Percentiles rank a stretch among this genome's conserved stretches.
These are phyloP conservation scores for Mrakiaceae sp. DNA, from an alignment of 1,284 basidiomycete genomes.

Conservation along the genomic window DNA sequence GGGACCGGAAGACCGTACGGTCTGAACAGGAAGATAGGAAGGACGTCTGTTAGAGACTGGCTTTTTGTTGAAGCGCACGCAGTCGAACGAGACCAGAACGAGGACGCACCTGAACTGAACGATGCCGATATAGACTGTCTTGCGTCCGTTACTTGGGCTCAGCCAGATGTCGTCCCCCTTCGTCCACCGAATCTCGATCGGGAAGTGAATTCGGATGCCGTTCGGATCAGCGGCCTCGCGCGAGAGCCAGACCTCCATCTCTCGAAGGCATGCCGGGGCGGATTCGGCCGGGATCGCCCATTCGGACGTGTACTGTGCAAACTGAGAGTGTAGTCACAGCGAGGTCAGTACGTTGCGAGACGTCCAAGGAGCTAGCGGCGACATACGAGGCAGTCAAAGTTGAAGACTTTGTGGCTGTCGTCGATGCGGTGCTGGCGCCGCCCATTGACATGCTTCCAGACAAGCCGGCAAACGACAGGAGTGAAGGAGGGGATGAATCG, in stretches of 20 bases:
- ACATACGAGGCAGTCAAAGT: constrained; percentile 49
- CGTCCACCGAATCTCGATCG: constrained; percentile 85
- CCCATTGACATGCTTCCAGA: constrained; percentile 19
- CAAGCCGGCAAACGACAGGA: constrained; percentile 29
- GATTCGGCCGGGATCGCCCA: constrained; percentile 71
- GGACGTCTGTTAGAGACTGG: background rate
- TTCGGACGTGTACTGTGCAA: constrained; percentile 79
- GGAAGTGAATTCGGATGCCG: constrained; percentile 80
- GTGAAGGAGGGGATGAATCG: constrained; percentile 31
- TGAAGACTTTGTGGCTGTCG: constrained; percentile 66
- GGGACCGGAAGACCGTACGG: constrained; percentile 83
- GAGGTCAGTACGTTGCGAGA: constrained; percentile 2
- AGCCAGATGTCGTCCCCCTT: constrained; percentile 87
- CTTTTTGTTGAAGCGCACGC: background rate
- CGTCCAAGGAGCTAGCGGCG: background rate
- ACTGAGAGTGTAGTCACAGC: constrained; percentile 39
- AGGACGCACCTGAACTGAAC: constrained; percentile 79
- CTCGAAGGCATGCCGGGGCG: constrained; percentile 55
- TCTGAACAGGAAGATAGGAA: constrained; percentile 37
- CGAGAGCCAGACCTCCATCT: constrained; percentile 63
- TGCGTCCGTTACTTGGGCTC: constrained; percentile 67
- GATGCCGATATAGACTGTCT: constrained; percentile 90
- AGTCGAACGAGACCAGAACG: background rate
- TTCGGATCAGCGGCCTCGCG: constrained; percentile 52
- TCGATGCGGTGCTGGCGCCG: constrained; percentile 39